Evolutionary conservation across 768 basidiomycete species (phyloP).

Genomic region (Mycena floridula): DNA sequence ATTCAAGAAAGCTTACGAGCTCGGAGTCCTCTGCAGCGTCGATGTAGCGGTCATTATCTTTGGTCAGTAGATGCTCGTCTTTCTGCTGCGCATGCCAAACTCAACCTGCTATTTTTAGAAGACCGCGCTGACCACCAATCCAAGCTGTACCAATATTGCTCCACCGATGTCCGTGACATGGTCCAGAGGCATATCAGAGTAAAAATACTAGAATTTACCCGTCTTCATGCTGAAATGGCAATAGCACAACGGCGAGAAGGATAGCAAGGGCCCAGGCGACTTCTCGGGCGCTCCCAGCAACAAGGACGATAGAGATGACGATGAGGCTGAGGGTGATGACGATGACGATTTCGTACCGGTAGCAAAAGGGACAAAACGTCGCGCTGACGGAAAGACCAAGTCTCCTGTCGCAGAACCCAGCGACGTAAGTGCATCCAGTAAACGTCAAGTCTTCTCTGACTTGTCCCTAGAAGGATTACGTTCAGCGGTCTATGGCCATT

Average conservation of each 20-base stretch:
- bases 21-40: conserved; percentile 72
- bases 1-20: conserved; percentile 76
- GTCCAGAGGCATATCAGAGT: conserved; percentile 5
- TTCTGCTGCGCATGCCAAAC: background rate
- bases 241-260: conserved; percentile 5
- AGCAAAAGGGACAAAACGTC: background rate
- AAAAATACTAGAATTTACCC: background rate
- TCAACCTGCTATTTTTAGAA: conserved; percentile 1
- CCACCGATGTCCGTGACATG: conserved; percentile 5
- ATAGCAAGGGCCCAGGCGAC: conserved; percentile 2
- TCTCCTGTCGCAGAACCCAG: background rate
- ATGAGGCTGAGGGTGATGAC: conserved; percentile 5
- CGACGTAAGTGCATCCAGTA: background rate
- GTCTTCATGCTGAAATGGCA: background rate
- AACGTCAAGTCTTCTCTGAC: background rate
- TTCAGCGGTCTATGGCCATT: background rate
- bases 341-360: background rate
- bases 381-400: background rate
- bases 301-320: conserved; percentile 3
- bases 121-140: conserved; percentile 5
- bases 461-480: background rate
- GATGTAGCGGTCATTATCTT: conserved; percentile 74
- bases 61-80: conserved; percentile 31
- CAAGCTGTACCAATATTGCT: conserved; percentile 5
- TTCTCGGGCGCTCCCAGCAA: conserved; percentile 1